Evolutionary conservation across 495 filamentous ascomycete species (phyloP), one percentile per base, ranked within the genome.

Genomic region (Penicillium pulvis): DNA sequence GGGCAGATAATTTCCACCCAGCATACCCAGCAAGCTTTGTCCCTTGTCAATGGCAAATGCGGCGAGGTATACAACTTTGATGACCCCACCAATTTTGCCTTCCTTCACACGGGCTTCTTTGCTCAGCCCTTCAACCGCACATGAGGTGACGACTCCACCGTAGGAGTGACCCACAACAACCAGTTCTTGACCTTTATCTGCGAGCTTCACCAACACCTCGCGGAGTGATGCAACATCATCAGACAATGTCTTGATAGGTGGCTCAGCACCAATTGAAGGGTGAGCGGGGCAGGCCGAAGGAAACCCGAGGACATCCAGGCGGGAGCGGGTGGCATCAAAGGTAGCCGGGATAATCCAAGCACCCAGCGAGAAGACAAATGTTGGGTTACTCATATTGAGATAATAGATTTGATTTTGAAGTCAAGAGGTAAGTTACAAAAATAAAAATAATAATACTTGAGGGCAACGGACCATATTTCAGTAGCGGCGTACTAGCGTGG

Each of bases 161-260:
- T 83, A 83, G 6, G 79, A 82, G 61, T 83, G 81, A 16, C 65
- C 71, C 4, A 82, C 63, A 16, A 83, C 56, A 6, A 84, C 67
- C 16, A 84, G 71, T 57, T 83, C 75, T 48, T 68, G 67, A 6
- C 78, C 77, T 1, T 71, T 47, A 61, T 74, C 58, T 65, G 71
- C 55, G 56, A 68, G 53, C 64, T 59, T 46, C 55, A 62, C 48
- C 20, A 75, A 56, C 1, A 63, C 51, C 0, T 52, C 33, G 7
- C 68, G 70, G 6, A 80, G 62, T 20, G 61, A 62, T 6, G 65
- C 51, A 42, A 68, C 51, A 58, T 81, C 77, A 31, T 66, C 56
- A 6, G 58, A 65, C 30, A 75, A 66, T 48, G 71, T 75, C 52
- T 77, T 76, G 28, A 71, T 77, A 42, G 76, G 65, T 24, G 75